A percentile compares a stretch with the other conserved stretches of the same genome.
phyloP scores from a whole-genome alignment of 495 filamentous ascomycete species.

The Bacidia rubella region DNA sequence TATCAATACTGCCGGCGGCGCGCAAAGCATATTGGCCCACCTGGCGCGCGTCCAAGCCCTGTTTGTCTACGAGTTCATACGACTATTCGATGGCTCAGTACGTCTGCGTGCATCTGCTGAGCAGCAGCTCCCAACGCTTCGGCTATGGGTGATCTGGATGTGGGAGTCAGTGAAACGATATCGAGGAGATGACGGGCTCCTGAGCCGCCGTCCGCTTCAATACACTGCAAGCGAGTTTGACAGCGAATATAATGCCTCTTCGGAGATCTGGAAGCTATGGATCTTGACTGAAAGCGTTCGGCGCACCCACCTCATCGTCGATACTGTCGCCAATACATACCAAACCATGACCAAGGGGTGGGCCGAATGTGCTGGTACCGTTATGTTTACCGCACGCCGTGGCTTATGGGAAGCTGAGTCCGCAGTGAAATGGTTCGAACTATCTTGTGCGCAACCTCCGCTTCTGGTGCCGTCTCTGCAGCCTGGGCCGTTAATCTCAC shows the following conservation, averaged over 20 bases:
- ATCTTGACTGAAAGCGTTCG: constrained; percentile 4
- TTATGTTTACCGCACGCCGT: constrained; percentile 2
- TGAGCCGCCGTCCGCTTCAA: neutral
- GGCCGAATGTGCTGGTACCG: neutral
- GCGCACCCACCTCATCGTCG: neutral
- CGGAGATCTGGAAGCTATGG: neutral
- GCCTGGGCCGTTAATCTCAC: neutral
- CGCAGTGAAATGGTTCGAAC: neutral
- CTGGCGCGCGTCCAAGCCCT: constrained; percentile 27
- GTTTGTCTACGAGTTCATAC: constrained; percentile 26
- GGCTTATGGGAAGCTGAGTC: constrained; percentile 3
- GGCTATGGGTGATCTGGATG: neutral
- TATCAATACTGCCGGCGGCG: neutral
- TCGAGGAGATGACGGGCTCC: neutral
- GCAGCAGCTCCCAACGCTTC: constrained; percentile 2
- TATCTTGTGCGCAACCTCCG: neutral
- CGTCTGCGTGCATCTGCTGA: constrained; percentile 3
- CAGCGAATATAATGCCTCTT: neutral
- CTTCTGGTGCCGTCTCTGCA: constrained; percentile 3
- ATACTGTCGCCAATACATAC: neutral
- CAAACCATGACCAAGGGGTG: constrained; percentile 1
- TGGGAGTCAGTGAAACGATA: constrained; percentile 1
- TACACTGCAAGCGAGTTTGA: constrained; percentile 1
- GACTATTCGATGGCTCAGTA: constrained; percentile 19
- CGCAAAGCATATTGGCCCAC: constrained; percentile 5